Base-by-base conservation (phyloP, 2,329 filamentous ascomycete genomes). In the Diaporthe aspalathi region DNA sequence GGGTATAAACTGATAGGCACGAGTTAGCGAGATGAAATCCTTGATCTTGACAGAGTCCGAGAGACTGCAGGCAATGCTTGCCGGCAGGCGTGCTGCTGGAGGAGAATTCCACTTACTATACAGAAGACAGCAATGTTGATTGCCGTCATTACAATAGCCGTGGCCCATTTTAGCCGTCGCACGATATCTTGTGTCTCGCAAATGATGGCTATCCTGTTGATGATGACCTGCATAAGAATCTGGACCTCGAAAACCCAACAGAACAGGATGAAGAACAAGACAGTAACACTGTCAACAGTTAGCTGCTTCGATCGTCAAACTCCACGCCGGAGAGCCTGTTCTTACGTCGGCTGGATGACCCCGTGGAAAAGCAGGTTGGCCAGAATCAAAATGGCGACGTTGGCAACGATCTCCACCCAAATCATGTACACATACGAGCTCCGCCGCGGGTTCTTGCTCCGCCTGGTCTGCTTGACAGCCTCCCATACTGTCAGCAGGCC, bases 141-240 rank as follows among this genome's bases (percentile, higher is more conserved):
- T 14, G 78, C 40, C 1, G 83, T 84, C 65, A 89, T 86, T 3
- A 85, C 20, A 0, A 77, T 49, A 0, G 84, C 80, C 0, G 83
- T 83, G 0, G 80, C 80, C 84, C 83, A 86, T 78, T 88, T 88
- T 35, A 89, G 73, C 17, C 74, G 77, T 0, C 65, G 32, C 8
- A 84, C 81, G 2, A 81, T 82, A 0, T 74, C 76, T 29, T 78
- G 79, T 53, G 83, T 78, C 17, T 84, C 81, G 16, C 84, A 80
- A 45, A 88, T 83, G 49, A 89, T 81, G 0, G 83, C 81, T 27
- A 88, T 84, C 67, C 87, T 83, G 74, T 88, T 88, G 76, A 88
- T 84, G 73, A 88, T 87, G 57, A 89, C 88, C 74, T 88, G 86
- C 78, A 88, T 82, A 1, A 88, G 74, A 1, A 87, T 78, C 72